phyloP scores from a whole-genome alignment of 768 basidiomycete species.

The Obba rivulosa region DNA sequence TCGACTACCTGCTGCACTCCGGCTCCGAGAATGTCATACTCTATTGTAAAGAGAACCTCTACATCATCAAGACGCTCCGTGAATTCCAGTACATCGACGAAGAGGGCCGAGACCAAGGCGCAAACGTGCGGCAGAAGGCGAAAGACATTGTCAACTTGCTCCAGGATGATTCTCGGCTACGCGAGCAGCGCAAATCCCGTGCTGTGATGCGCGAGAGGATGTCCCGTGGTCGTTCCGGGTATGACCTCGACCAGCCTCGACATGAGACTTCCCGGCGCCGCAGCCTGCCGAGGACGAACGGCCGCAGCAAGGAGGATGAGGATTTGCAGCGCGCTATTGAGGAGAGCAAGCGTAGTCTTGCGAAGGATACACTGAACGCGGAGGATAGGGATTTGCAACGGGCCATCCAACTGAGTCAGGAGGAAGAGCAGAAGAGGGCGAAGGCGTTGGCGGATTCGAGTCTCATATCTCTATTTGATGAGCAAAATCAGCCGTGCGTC shows the following conservation, averaged over 20 bases:
- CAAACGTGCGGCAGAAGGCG: slow-evolving; percentile 91
- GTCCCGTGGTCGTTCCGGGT: slow-evolving; percentile 39
- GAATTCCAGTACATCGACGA: slow-evolving; percentile 97
- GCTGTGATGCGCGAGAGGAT: slow-evolving; percentile 90
- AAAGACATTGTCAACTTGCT: slow-evolving; percentile 94
- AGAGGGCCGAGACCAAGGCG: slow-evolving; percentile 87
- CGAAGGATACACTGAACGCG: slow-evolving; percentile 46
- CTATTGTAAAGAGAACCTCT: slow-evolving; percentile 94
- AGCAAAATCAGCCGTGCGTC: slow-evolving; percentile 51
- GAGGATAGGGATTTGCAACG: slow-evolving; percentile 76
- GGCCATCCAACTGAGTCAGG: slow-evolving; percentile 78
- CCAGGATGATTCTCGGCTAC: slow-evolving; percentile 71
- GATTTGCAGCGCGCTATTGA: slow-evolving; percentile 79
- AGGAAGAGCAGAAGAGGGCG: slow-evolving; percentile 77
- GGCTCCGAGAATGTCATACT: slow-evolving; percentile 95
- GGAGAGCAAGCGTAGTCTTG: slow-evolving; percentile 68
- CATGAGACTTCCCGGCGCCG: slow-evolving; percentile 35
- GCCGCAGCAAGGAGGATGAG: slow-evolving; percentile 51
- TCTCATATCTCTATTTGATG: slow-evolving; percentile 74
- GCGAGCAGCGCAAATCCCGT: slow-evolving; percentile 70
- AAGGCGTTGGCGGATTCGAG: slow-evolving; percentile 67
- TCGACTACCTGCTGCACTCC: slow-evolving; percentile 91
- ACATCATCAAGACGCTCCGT: slow-evolving; percentile 95
- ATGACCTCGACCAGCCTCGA: slow-evolving; percentile 24
- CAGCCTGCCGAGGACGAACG: slow-evolving; percentile 11